Base-by-base conservation (phyloP, 345 rosid genomes). In the Stellera chamaejasme region DNA sequence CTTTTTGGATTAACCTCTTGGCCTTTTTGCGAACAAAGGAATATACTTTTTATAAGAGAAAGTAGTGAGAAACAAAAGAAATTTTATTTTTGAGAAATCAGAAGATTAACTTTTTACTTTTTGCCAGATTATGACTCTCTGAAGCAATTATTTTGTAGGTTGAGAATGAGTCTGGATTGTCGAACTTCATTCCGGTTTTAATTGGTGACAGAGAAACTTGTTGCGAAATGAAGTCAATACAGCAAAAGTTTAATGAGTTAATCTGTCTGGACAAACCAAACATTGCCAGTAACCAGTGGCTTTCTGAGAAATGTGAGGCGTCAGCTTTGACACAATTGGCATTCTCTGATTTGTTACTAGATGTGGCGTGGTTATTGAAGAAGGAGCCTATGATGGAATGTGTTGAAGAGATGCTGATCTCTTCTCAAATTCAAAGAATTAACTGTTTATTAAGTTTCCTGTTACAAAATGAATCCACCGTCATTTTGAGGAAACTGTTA, bases 131-230 rank as follows among this genome's bases (percentile, higher is more conserved):
- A 32, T 4, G 2, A 2, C 9, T 8, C 5, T 32, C 39, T 32
- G 39, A 32, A 46, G 41, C 13, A 7, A 7, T 2, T 50, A 48
- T 60, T 66, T 47, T 67, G 76, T 68, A 93, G 99, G 94, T 89
- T 49, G 99, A 93, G 69, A 89, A 81, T 68, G 84, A 82, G 66
- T 82, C 82, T 56, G 97, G 99, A 50, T 63, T 93, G 44, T 93
- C 99, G 45, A 93, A 89, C 76, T 89, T 87, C 68, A 77, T 93
- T 67, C 97, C 99, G 46, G 57, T 93, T 41, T 71, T 93, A 14
- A 69, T 93, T 26, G 91, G 88, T 48, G 82, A 89, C 68, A 57
- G 61, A 69, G 81, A 82, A 59, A 79, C 74, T 61, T 93, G 99
- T 60, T 78, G 75, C 10, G 97, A 93, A 76, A 82, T 93, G 80